Evolutionary conservation across 176 grass and related monocot species (phyloP).

Genomic region (Aegilops sharonensis): DNA sequence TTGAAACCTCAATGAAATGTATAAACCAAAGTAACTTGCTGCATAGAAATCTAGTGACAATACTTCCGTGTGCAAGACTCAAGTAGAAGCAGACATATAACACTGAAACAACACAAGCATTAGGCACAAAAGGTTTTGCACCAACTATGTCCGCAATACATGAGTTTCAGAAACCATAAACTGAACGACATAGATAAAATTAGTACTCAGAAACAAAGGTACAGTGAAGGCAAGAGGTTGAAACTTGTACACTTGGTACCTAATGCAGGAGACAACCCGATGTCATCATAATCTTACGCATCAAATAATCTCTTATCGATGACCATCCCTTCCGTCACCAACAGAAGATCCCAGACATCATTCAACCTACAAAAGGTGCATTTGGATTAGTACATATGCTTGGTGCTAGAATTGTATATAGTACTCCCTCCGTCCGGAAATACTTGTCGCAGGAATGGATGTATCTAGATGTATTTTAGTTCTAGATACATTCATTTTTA

Average conservation of each 20-base stretch:
- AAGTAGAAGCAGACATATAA: not conserved
- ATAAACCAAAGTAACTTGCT: not conserved
- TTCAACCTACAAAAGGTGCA: too few species aligned
- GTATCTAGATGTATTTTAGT: too few species aligned
- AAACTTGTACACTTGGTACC: not conserved
- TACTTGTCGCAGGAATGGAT: too few species aligned
- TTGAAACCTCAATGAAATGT: not conserved
- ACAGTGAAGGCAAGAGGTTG: not conserved
- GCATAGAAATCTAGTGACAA: not conserved
- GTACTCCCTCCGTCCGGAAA: too few species aligned
- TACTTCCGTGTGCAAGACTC: not conserved
- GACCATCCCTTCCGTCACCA: too few species aligned
- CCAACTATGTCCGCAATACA: not conserved
- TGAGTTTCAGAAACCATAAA: not conserved
- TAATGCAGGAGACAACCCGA: not conserved
- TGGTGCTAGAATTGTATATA: too few species aligned
- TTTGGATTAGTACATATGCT: too few species aligned
- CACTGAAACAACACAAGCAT: not conserved
- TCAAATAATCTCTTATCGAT: too few species aligned
- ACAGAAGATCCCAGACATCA: too few species aligned
- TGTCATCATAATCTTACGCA: too few species aligned
- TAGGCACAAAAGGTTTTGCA: not conserved
- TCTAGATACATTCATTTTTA: too few species aligned
- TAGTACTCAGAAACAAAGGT: not conserved
- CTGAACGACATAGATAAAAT: not conserved